Percentiles rank a stretch among this genome's conserved stretches.
Conservation (phyloP, 345 rosid genomes). For the Citrus maxima region DNA sequence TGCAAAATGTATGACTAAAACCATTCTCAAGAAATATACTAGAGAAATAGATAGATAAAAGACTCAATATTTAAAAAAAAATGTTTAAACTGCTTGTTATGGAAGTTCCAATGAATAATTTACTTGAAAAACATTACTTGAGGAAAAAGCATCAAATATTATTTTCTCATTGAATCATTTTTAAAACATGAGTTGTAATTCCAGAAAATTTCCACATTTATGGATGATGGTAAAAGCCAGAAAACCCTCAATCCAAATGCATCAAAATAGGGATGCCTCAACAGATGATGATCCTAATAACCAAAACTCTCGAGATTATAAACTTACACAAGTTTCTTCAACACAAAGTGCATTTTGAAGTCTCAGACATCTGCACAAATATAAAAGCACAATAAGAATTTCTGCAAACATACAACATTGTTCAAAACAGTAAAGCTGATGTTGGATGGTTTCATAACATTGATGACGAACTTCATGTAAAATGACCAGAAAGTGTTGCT, state of each 20-base stretch:
- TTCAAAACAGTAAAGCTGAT: neutral
- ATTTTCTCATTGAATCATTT: neutral
- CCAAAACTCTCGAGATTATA: neutral
- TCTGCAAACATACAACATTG: neutral
- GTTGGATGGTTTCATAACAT: neutral
- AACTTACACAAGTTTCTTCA: slow-evolving; percentile 74
- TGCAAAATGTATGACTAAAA: neutral
- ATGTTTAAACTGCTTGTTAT: neutral
- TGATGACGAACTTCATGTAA: neutral
- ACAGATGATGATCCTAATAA: neutral
- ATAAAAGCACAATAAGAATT: slow-evolving; percentile 11
- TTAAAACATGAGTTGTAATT: neutral
- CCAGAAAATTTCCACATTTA: neutral
- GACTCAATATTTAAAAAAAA: neutral
- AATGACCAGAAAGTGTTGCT: neutral
- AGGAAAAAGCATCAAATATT: neutral
- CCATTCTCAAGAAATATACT: neutral
- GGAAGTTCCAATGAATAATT: neutral
- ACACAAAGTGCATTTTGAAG: slow-evolving; percentile 76
- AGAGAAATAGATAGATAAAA: neutral
- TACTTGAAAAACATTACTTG: neutral
- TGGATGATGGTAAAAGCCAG: neutral
- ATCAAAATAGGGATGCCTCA: neutral
- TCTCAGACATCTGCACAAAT: slow-evolving; percentile 63
- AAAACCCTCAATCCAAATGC: neutral